These are phyloP conservation scores for Lasiodiplodia sp. DNA, from an alignment of 2,329 filamentous ascomycete genomes.

Conservation along the genomic window DNA sequence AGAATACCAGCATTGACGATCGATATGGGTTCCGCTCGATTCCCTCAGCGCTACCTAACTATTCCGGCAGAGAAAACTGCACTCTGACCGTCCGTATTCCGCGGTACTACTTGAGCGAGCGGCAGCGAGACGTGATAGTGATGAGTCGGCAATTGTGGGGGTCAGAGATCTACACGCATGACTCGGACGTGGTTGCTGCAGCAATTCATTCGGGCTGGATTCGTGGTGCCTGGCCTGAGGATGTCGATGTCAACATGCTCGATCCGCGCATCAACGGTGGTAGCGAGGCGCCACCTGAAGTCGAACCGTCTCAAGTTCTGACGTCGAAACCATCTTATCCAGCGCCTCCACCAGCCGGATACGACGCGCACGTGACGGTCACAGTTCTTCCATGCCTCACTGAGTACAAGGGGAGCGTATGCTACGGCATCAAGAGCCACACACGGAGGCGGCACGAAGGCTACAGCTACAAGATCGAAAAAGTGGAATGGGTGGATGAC, in stretches of 20 bases:
- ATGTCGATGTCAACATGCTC: constrained; percentile 74
- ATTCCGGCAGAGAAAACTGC: constrained; percentile 80
- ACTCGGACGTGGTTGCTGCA: constrained; percentile 90
- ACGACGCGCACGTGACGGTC: constrained; percentile 86
- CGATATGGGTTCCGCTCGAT: constrained; percentile 66
- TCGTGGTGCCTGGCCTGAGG: constrained; percentile 83
- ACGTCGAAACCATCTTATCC: constrained; percentile 59
- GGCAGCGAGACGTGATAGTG: constrained; percentile 83
- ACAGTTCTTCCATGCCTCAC: constrained; percentile 81
- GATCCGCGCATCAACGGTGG: constrained; percentile 59
- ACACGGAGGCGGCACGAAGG: constrained; percentile 84
- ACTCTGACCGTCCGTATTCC: constrained; percentile 89
- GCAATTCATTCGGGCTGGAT: constrained; percentile 95
- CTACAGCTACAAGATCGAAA: constrained; percentile 84
- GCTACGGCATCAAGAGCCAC: constrained; percentile 82
- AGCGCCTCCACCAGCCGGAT: constrained; percentile 68
- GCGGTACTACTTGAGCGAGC: constrained; percentile 73
- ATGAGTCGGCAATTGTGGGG: constrained; percentile 85
- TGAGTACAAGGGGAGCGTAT: constrained; percentile 75
- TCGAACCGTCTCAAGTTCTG: constrained; percentile 52
- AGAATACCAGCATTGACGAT: constrained; percentile 52
- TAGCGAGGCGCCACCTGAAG: constrained; percentile 42
- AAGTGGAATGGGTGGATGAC: constrained; percentile 86
- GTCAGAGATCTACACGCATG: constrained; percentile 92
- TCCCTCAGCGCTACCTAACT: constrained; percentile 76